Evolutionary conservation across 2,329 filamentous ascomycete genomes (phyloP).

Genomic region (Cytospora chrysosperma): DNA sequence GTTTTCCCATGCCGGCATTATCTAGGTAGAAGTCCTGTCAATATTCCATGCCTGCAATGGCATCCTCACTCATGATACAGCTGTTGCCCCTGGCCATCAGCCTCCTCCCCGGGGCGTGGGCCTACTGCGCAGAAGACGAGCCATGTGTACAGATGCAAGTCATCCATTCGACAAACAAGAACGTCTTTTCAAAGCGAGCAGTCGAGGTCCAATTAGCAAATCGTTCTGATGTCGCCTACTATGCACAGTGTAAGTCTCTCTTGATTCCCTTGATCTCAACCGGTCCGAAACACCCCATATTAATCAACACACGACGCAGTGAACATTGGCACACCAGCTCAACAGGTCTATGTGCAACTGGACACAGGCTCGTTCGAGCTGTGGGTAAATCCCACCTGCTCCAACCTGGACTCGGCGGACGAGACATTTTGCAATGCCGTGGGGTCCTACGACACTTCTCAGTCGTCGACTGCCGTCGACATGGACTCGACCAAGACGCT

Average conservation of each 20-base stretch:
- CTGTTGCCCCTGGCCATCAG: slow-evolving; percentile 28
- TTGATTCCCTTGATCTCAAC: too few relatives aligned
- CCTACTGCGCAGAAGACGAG: slow-evolving; percentile 26
- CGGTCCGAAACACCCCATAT: too few relatives aligned
- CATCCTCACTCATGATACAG: slow-evolving; percentile 28
- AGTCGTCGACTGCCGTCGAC: slow-evolving; percentile 40
- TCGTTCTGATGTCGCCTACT: slow-evolving; percentile 54
- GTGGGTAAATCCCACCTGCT: slow-evolving; percentile 62
- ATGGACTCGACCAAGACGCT: slow-evolving; percentile 41
- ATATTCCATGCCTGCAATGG: slow-evolving; percentile 31
- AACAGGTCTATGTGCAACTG: slow-evolving; percentile 53
- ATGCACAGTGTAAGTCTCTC: slow-evolving; percentile 29
- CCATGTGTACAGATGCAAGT: slow-evolving; percentile 42
- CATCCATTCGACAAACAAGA: slow-evolving; percentile 43
- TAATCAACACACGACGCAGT: slow-evolving; percentile 37
- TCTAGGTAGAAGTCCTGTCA: slow-evolving; percentile 21
- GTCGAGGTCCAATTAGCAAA: slow-evolving; percentile 48
- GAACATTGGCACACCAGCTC: slow-evolving; percentile 53
- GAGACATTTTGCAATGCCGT: slow-evolving; percentile 45
- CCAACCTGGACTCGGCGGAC: slow-evolving; percentile 42
- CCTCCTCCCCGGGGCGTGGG: slow-evolving; percentile 22
- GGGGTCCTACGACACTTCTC: slow-evolving; percentile 43
- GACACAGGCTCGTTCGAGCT: slow-evolving; percentile 62
- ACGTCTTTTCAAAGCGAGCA: slow-evolving; percentile 42
- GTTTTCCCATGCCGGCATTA: slow-evolving; percentile 24